Conservation (phyloP, 257 asterid genomes). For the Penstemon davidsonii region DNA sequence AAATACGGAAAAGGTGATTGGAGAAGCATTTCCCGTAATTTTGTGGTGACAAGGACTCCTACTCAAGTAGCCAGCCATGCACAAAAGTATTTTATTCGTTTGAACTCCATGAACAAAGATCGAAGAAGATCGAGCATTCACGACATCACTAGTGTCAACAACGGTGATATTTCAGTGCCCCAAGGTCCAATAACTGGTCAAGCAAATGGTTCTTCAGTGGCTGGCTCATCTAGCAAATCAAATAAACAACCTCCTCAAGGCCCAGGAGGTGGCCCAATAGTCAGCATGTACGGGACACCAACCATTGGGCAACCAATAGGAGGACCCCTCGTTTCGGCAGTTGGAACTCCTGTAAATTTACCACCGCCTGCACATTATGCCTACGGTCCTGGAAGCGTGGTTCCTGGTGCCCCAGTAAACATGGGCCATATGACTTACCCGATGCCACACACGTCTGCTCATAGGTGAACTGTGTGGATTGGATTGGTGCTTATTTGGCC, state of each 20-base stretch:
- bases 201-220: constrained; percentile 43
- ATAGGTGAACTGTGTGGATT: constrained; percentile 32
- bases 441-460: constrained; percentile 50
- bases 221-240: constrained; percentile 46
- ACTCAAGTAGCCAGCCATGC: constrained; percentile 98
- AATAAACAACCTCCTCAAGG: constrained; percentile 44
- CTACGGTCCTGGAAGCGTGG: constrained; percentile 49
- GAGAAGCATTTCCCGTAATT: constrained; percentile 89
- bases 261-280: constrained; percentile 41
- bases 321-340: constrained; percentile 71
- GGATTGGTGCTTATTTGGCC: not conserved
- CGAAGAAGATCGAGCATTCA: constrained; percentile 88
- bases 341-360: constrained; percentile 66
- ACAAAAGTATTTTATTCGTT: constrained; percentile 83
- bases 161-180: constrained; percentile 57
- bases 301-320: constrained; percentile 74
- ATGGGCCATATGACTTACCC: constrained; percentile 48
- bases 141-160: constrained; percentile 76
- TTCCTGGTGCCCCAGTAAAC: constrained; percentile 50
- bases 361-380: constrained; percentile 51
- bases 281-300: constrained; percentile 54
- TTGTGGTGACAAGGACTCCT: constrained; percentile 85
- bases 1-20: constrained; percentile 93
- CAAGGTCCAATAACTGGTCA: constrained; percentile 83
- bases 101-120: constrained; percentile 91